Base-by-base conservation (phyloP, 1,284 basidiomycete species). In the Cutaneotrichosporon sp. region DNA sequence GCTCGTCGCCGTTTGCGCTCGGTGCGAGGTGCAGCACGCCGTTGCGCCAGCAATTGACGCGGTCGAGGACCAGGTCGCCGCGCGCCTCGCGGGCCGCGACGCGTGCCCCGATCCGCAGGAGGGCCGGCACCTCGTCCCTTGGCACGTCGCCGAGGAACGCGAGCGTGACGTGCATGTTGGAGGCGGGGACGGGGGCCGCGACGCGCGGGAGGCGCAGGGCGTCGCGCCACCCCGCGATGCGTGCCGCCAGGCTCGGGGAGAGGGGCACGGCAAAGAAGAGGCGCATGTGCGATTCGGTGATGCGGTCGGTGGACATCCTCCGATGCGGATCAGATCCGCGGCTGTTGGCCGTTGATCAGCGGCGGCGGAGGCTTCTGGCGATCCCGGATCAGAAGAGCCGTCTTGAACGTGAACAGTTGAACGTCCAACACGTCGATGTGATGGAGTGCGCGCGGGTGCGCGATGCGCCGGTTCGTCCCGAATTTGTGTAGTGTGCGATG, bases 261-360 rank as follows among this genome's bases (percentile, higher is more conserved):
- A 49, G 46, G 45, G 43, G 43, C 20, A 57, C 31, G 14, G 45
- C 55, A 24, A 57, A 50, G 55, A 57, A 54, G 29, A 54, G 58
- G 14, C 58, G 38, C 22, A 46, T 45, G 54, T 55, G 54, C 22
- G 22, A 13, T 52, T 47, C 45, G 8, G 22, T 25, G 45, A 13
- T 14, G 36, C 14, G 22, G 45, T 16, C 25, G 45, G 22, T 47
- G 22, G 22, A 5, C 20, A 45, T 45, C n/a, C 16, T 36, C 34
- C 34, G 34, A 33, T 33, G 9, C 33, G 13, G 33, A 9, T 13
- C 33, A 33, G 4, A 1, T 33, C 13, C 9, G 33, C 9, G 9
- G 33, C 9, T 33, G n/a, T n/a, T n/a, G n/a, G n/a, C 33, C 9
- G 9, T 33, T 10, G 33, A 33, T 33, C 4, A 13, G 33, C 13